Conservation (phyloP, 1,284 basidiomycete species). For the Athelia psychrophila region DNA sequence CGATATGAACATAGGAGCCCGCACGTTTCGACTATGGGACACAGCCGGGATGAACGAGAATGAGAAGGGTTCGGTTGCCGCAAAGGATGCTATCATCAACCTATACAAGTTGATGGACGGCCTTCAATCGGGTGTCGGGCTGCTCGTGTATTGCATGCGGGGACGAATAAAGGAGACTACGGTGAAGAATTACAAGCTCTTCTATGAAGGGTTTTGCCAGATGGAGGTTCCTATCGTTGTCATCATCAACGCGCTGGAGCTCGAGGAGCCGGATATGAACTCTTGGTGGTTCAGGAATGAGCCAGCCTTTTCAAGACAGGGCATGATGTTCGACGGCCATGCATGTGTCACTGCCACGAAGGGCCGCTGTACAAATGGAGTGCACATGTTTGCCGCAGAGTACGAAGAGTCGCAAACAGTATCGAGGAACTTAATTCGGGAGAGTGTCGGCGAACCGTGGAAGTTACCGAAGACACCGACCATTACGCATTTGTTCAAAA, state of each 20-base stretch:
- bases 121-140: constrained; percentile 1
- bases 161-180: constrained; percentile 11
- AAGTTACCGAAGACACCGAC: no score
- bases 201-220: constrained; percentile 13
- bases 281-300: constrained; percentile 9
- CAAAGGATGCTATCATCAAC: background rate
- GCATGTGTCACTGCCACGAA: constrained; percentile 13
- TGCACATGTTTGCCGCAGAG: background rate
- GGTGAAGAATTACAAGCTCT: constrained; percentile 17
- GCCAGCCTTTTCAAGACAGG: constrained; percentile 1
- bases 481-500: no score
- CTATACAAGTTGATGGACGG: background rate
- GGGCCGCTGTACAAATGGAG: constrained; percentile 6
- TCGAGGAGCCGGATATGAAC: constrained; percentile 9
- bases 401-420: background rate
- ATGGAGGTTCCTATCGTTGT: constrained; percentile 15
- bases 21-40: background rate
- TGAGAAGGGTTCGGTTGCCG: background rate
- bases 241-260: constrained; percentile 14
- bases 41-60: background rate
- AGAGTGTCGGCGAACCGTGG: background rate
- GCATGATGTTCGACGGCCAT: constrained; percentile 10
- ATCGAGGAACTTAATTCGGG: background rate
- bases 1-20: background rate
- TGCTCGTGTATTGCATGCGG: constrained; percentile 5